Evolutionary conservation across 176 grass and related monocot genomes (phyloP).

Genomic region (Pontederia paniculata): DNA sequence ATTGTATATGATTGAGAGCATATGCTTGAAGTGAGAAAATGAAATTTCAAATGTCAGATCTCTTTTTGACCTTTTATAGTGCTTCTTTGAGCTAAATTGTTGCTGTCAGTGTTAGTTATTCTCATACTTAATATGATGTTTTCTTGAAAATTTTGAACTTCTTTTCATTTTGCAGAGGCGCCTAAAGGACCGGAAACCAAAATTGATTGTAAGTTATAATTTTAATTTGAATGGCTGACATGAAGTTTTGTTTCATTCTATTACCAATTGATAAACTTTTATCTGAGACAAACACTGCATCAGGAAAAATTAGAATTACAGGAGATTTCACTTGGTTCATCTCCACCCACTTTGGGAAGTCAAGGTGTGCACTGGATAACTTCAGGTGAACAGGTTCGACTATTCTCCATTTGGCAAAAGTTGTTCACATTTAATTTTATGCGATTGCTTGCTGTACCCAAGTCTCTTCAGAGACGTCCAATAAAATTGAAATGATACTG

Average conservation of each 20-base stretch:
- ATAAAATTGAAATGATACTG: no score
- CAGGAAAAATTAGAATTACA: slow-evolving; percentile 97
- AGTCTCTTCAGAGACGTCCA: no score
- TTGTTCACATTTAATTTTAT: no score
- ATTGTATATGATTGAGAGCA: no score
- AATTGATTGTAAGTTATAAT: slow-evolving; percentile 62
- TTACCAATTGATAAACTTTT: slow-evolving; percentile 21
- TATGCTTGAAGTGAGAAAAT: no score
- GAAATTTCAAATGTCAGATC: no score
- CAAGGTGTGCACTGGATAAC: slow-evolving; percentile 76
- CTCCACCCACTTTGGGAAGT: slow-evolving; percentile 71
- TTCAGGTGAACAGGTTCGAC: slow-evolving; percentile 55
- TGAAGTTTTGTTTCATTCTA: slow-evolving; percentile 13
- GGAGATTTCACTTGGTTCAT: slow-evolving; percentile 71
- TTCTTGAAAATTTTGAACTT: slow-evolving; percentile 14
- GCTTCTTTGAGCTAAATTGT: no score
- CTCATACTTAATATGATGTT: neutral
- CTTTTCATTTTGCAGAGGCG: slow-evolving; percentile 51
- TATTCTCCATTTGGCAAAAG: no score
- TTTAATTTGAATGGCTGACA: slow-evolving; percentile 5
- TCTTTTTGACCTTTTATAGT: no score
- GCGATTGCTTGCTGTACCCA: no score
- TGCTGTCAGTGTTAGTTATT: neutral
- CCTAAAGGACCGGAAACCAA: slow-evolving; percentile 72
- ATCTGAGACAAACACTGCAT: slow-evolving; percentile 5